These are phyloP conservation scores for Xylariales sp. DNA, from an alignment of 2,329 filamentous ascomycete species.

Conservation along the genomic window DNA sequence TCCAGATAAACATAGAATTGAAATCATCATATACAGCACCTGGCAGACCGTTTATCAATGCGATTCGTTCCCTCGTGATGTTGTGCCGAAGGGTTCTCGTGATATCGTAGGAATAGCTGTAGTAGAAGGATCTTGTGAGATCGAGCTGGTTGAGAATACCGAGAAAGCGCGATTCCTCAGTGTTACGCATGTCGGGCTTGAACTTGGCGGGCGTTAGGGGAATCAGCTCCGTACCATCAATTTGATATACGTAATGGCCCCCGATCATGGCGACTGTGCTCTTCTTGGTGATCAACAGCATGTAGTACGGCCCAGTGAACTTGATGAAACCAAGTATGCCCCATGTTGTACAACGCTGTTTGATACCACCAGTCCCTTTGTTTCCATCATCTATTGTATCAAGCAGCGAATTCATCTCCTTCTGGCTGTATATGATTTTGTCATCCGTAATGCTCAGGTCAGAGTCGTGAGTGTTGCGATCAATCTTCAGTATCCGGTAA, in stretches of 20 bases:
- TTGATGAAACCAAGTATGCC: conserved; percentile 91
- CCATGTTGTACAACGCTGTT: conserved; percentile 86
- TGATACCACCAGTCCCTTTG: conserved; percentile 82
- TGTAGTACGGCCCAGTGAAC: conserved; percentile 95
- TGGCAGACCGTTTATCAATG: conserved; percentile 60
- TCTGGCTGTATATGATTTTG: conserved; percentile 88
- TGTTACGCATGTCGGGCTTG: conserved; percentile 72
- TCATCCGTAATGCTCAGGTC: conserved; percentile 87
- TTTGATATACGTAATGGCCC: conserved; percentile 92
- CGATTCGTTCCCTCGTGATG: conserved; percentile 73
- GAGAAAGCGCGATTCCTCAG: conserved; percentile 86
- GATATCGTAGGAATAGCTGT: conserved; percentile 97
- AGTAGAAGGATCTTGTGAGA: conserved; percentile 89
- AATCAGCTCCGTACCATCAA: conserved; percentile 89
- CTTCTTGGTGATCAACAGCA: conserved; percentile 94
- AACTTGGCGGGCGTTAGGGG: conserved; percentile 75
- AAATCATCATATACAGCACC: conserved; percentile 60
- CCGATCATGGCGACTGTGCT: conserved; percentile 95
- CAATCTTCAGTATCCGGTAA: conserved; percentile 91
- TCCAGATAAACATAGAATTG: conserved; percentile 99
- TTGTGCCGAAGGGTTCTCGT: conserved; percentile 91
- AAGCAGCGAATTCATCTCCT: conserved; percentile 88
- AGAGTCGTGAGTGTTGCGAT: conserved; percentile 74
- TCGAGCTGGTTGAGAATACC: conserved; percentile 88
- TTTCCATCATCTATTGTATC: conserved; percentile 96